These are phyloP conservation scores for Phyllosticta paracitricarpa DNA, from an alignment of 2,329 filamentous ascomycete species.

Conservation along the genomic window DNA sequence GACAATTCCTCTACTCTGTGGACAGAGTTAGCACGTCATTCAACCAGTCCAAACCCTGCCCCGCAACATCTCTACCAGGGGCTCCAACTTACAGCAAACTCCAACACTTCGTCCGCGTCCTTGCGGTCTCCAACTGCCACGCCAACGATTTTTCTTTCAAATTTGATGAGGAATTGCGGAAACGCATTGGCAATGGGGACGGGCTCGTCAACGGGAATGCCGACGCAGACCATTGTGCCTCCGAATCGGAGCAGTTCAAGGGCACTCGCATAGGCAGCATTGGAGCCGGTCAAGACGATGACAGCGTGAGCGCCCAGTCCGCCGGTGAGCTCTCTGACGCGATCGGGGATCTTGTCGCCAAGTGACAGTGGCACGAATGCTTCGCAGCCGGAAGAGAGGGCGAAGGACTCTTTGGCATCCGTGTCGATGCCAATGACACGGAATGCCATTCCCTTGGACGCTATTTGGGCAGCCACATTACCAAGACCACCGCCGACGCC, in stretches of 20 bases:
- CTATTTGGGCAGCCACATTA: constrained; percentile 53
- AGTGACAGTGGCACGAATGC: constrained; percentile 55
- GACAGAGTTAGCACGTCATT: not conserved
- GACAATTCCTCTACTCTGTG: constrained; percentile 27
- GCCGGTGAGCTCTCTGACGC: constrained; percentile 47
- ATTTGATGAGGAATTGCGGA: constrained; percentile 32
- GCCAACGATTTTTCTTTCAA: constrained; percentile 35
- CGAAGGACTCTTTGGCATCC: constrained; percentile 52
- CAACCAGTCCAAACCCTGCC: not conserved
- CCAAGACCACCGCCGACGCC: constrained; percentile 56
- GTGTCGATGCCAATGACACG: constrained; percentile 58
- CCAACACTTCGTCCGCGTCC: constrained; percentile 40
- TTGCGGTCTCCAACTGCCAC: constrained; percentile 36
- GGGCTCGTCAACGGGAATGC: constrained; percentile 38
- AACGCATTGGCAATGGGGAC: constrained; percentile 33
- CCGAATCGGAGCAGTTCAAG: constrained; percentile 35
- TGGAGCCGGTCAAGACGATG: constrained; percentile 43
- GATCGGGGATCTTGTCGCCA: constrained; percentile 39
- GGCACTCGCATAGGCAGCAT: constrained; percentile 35
- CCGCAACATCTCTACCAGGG: too few species aligned
- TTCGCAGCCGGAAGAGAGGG: constrained; percentile 53
- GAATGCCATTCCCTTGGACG: constrained; percentile 49
- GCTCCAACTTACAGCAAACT: constrained; percentile 27
- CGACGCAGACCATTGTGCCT: constrained; percentile 37
- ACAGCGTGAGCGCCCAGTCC: constrained; percentile 52